Evolutionary conservation across 2,329 filamentous ascomycete genomes (phyloP).

Genomic region (Coniosporium tulheliwenetii): DNA sequence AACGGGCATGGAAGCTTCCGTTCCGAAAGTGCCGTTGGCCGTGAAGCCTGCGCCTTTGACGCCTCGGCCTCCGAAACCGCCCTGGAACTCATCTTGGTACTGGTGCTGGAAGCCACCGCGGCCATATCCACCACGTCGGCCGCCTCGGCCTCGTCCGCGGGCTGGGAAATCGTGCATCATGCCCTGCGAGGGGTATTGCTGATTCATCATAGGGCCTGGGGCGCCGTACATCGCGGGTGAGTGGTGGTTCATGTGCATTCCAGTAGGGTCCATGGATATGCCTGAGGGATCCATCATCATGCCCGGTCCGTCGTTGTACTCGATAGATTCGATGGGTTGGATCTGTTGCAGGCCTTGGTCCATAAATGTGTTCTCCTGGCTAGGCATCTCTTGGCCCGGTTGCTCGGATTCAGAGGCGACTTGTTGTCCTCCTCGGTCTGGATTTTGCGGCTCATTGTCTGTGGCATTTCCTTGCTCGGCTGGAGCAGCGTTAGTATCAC

Average conservation of each 20-base stretch:
- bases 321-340: background rate
- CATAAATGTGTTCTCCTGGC: slow-evolving; percentile 1
- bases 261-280: background rate
- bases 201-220: background rate
- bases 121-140: slow-evolving; percentile 22
- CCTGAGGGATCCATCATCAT: slow-evolving; percentile 8
- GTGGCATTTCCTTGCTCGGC: background rate
- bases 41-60: slow-evolving; percentile 1
- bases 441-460: background rate
- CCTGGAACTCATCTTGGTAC: slow-evolving; percentile 20
- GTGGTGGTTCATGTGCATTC: background rate
- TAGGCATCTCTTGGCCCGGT: background rate
- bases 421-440: too few species aligned
- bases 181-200: slow-evolving; percentile 4
- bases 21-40: slow-evolving; percentile 7
- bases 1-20: background rate
- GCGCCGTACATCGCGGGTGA: background rate
- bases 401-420: background rate
- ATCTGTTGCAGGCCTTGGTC: background rate
- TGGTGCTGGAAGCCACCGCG: slow-evolving; percentile 19
- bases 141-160: slow-evolving; percentile 49
- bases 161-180: slow-evolving; percentile 35
- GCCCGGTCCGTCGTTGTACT: slow-evolving; percentile 12
- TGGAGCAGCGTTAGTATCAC: slow-evolving; percentile 1
- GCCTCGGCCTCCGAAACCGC: slow-evolving; percentile 28